Conservation (phyloP, 768 basidiomycete genomes). For the Boletus vinaceobasis region DNA sequence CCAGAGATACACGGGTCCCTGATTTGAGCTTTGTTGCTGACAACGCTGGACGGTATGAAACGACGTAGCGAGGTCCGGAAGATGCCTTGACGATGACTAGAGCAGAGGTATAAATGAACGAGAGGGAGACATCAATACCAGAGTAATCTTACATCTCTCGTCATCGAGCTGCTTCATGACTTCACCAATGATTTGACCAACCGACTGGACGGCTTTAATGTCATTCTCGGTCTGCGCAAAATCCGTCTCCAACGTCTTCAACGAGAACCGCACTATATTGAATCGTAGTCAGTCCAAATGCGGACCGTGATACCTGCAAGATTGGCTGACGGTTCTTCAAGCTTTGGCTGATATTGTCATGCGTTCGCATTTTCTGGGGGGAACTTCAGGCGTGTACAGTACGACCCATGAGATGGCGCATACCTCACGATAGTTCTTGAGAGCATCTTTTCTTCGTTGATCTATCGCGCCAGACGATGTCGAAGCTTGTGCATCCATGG, state of each 20-base stretch:
- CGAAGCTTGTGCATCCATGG: slow-evolving; percentile 34
- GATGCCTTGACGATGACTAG: slow-evolving; percentile 98
- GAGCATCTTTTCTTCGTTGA: slow-evolving; percentile 66
- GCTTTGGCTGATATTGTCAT: slow-evolving; percentile 81
- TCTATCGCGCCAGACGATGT: slow-evolving; percentile 64
- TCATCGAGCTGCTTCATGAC: slow-evolving; percentile 98
- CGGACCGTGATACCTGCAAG: background rate
- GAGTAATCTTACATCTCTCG: slow-evolving; percentile 75
- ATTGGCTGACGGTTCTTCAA: slow-evolving; percentile 79
- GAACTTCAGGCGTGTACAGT: slow-evolving; percentile 1
- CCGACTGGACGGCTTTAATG: slow-evolving; percentile 97
- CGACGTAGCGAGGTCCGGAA: slow-evolving; percentile 96
- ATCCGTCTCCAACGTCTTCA: slow-evolving; percentile 85
- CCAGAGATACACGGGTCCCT: slow-evolving; percentile 92
- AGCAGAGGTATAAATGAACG: background rate
- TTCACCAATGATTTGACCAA: slow-evolving; percentile 98
- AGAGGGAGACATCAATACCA: background rate
- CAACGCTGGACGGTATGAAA: slow-evolving; percentile 91
- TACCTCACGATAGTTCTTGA: slow-evolving; percentile 77
- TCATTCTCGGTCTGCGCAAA: slow-evolving; percentile 97
- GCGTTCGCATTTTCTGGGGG: slow-evolving; percentile 86
- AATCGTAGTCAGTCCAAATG: background rate
- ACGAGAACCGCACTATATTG: slow-evolving; percentile 78
- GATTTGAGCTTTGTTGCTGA: slow-evolving; percentile 90
- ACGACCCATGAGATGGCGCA: slow-evolving; percentile 3